phyloP scores from a whole-genome alignment of 2,329 filamentous ascomycete species.

The Metarhizium brunneum region DNA sequence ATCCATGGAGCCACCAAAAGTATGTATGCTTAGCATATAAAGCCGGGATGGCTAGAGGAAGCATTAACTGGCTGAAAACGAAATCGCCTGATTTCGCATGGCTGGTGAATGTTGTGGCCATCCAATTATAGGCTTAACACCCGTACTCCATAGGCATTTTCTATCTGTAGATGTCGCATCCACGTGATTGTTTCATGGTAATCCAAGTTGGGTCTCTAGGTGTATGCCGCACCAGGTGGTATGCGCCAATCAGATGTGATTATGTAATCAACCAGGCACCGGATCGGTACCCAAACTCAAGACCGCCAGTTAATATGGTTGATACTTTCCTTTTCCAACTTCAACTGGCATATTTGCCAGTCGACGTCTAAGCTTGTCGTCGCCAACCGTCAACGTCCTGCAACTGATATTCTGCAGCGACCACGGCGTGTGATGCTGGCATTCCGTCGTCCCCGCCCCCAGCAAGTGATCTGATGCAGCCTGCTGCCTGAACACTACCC shows the following conservation, averaged over 20 bases:
- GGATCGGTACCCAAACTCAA: constrained; percentile 7
- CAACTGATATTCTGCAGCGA: neutral
- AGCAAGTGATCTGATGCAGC: neutral
- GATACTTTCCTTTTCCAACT: constrained; percentile 1
- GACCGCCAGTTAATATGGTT: neutral
- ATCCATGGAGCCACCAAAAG: neutral
- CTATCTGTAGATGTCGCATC: too few species aligned
- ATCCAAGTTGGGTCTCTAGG: neutral
- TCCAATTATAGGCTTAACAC: neutral
- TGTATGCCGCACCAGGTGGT: neutral
- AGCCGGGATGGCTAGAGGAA: neutral
- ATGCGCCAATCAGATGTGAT: constrained; percentile 5
- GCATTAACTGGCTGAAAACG: neutral
- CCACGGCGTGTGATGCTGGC: neutral
- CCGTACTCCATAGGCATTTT: neutral
- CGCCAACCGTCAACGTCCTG: neutral
- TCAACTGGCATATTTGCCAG: constrained; percentile 4
- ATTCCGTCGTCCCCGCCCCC: neutral
- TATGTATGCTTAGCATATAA: neutral
- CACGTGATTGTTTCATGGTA: neutral
- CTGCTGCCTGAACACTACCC: neutral
- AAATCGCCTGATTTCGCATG: neutral
- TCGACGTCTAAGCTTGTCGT: neutral
- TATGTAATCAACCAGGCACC: constrained; percentile 6
- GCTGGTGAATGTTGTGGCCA: neutral